phyloP scores from a whole-genome alignment of 1,284 basidiomycete species.

The Pseudozyma thailandica region DNA sequence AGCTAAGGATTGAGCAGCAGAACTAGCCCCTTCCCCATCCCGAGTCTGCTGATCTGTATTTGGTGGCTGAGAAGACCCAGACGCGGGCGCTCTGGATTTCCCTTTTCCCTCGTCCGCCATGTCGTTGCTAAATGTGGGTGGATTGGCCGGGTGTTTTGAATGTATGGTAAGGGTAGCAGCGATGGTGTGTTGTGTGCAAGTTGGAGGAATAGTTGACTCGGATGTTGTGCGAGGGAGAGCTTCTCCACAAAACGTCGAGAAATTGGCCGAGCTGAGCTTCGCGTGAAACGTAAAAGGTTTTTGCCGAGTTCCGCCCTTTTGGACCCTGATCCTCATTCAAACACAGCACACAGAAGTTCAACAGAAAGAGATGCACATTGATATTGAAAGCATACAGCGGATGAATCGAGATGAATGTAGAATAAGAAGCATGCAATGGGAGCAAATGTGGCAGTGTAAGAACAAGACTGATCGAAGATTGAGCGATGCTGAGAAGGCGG shows the following conservation, averaged over 20 bases:
- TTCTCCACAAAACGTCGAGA: no score
- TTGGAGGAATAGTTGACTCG: background rate
- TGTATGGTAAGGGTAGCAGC: background rate
- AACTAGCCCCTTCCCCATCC: background rate
- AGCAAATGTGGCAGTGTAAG: no score
- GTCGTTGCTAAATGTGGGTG: no score
- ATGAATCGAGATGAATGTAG: no score
- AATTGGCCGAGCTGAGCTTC: background rate
- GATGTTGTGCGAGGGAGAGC: background rate
- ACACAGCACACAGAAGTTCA: no score
- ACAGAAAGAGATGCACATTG: no score
- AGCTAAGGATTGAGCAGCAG: slow-evolving; percentile 21
- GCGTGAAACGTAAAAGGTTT: slow-evolving; percentile 8
- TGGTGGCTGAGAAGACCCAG: background rate
- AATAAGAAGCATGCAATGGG: no score
- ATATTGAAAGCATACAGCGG: no score
- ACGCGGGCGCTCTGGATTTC: slow-evolving; percentile 4
- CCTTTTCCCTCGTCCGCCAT: slow-evolving; percentile 34
- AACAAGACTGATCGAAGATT: no score
- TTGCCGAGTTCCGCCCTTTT: slow-evolving; percentile 3
- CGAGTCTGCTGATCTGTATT: background rate
- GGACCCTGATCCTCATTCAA: no score
- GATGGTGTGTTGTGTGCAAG: no score
- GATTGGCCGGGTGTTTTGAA: background rate
- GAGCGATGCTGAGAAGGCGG: no score